phyloP scores from a whole-genome alignment of 2,329 filamentous ascomycete genomes.

The Xylaria sp. region DNA sequence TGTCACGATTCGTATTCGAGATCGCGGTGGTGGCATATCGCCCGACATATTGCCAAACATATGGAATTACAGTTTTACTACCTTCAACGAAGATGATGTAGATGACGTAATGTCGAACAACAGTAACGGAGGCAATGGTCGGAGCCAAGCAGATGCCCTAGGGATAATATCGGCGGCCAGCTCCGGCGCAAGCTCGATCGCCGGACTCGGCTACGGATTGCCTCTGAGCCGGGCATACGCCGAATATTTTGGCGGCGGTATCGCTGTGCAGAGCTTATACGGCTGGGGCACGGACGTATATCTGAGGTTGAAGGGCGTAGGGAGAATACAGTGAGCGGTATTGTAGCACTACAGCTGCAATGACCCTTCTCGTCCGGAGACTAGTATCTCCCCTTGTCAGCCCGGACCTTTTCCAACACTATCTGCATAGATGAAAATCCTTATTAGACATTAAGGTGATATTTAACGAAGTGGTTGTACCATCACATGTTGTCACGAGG shows the following conservation, averaged over 20 bases:
- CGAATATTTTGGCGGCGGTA: constrained; percentile 97
- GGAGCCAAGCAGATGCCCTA: constrained; percentile 72
- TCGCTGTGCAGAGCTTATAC: constrained; percentile 93
- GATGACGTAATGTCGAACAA: constrained; percentile 56
- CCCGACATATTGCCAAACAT: constrained; percentile 86
- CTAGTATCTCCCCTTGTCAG: background rate
- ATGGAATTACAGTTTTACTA: constrained; percentile 98
- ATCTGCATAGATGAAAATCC: background rate
- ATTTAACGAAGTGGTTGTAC: background rate
- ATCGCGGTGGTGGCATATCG: constrained; percentile 92
- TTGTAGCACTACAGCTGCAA: background rate
- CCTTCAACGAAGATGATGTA: constrained; percentile 77
- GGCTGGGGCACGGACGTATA: constrained; percentile 88
- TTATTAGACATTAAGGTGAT: background rate
- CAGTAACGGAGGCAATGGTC: constrained; percentile 55
- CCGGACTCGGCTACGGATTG: constrained; percentile 91
- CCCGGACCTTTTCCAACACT: background rate
- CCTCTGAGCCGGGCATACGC: constrained; percentile 93
- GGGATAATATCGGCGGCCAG: constrained; percentile 79
- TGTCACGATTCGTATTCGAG: constrained; percentile 93
- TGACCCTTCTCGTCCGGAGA: background rate
- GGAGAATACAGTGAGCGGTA: constrained; percentile 55
- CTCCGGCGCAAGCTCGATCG: constrained; percentile 83
- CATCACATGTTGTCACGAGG: background rate
- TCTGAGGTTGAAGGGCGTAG: constrained; percentile 71